A percentile compares a stretch with the other conserved stretches of the same genome.
phyloP scores from a whole-genome alignment of 2,329 filamentous ascomycete species.

The Talaromyces sp. region DNA sequence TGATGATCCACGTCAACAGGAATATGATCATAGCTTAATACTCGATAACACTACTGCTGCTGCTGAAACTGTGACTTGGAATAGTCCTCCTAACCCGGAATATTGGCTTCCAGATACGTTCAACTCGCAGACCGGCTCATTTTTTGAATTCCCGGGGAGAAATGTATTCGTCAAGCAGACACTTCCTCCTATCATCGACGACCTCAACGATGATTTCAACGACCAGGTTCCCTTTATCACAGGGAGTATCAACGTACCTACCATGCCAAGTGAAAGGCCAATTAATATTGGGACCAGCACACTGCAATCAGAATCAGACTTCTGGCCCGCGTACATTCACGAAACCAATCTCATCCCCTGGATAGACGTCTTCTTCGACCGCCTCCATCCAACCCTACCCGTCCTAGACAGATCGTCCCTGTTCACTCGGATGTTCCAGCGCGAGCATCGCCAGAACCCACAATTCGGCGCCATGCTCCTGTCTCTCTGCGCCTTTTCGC shows the following conservation, averaged over 20 bases:
- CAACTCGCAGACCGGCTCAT: constrained; percentile 25
- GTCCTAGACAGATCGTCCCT: constrained; percentile 35
- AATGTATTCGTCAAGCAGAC: constrained; percentile 30
- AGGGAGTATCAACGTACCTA: background rate
- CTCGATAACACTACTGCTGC: constrained; percentile 14
- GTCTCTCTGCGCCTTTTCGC: constrained; percentile 38
- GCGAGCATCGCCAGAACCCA: constrained; percentile 38
- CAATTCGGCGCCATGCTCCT: constrained; percentile 42
- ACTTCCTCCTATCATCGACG: constrained; percentile 25
- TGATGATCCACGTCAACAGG: background rate
- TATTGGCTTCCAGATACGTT: constrained; percentile 33
- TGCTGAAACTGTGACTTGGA: constrained; percentile 20
- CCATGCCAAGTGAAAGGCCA: constrained; percentile 15
- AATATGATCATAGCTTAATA: background rate
- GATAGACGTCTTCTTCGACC: constrained; percentile 42
- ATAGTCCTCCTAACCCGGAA: constrained; percentile 25
- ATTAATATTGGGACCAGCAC: constrained; percentile 16
- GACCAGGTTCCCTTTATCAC: background rate
- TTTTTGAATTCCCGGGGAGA: constrained; percentile 27
- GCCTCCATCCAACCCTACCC: constrained; percentile 39
- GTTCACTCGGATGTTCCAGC: constrained; percentile 37
- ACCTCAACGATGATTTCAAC: background rate
- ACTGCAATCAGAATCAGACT: constrained; percentile 14
- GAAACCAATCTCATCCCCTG: constrained; percentile 37
- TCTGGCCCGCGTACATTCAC: constrained; percentile 35